Conservation (phyloP, 2,329 filamentous ascomycete genomes). For the Teratosphaeria nubilosa region DNA sequence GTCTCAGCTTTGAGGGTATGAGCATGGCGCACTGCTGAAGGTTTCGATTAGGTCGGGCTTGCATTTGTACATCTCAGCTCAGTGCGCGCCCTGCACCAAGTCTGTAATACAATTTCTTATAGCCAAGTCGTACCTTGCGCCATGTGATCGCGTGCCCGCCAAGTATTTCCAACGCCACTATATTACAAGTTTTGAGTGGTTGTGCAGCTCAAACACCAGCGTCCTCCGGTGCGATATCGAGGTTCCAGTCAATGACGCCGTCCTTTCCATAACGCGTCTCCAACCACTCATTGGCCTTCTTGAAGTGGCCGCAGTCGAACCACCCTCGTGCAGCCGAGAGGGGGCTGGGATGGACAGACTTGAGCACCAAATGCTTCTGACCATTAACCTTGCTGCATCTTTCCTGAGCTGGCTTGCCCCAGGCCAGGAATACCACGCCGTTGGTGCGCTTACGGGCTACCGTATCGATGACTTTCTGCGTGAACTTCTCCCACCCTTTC, state of each 20-base stretch:
- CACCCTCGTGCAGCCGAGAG: constrained; percentile 75
- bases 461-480: constrained; percentile 80
- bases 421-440: constrained; percentile 91
- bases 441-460: constrained; percentile 65
- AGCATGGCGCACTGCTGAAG: not conserved
- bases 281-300: constrained; percentile 77
- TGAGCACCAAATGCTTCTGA: constrained; percentile 68
- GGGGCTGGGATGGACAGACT: constrained; percentile 87
- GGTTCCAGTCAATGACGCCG: constrained; percentile 71
- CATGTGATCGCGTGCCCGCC: not conserved
- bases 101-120: not conserved
- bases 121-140: not conserved
- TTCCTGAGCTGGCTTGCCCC: constrained; percentile 78
- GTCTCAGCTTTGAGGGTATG: too few relatives aligned
- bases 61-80: not conserved
- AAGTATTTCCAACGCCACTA: not conserved
- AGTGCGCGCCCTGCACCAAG: not conserved
- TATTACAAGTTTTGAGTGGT: not conserved
- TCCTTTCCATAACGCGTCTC: constrained; percentile 65
- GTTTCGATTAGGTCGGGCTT: not conserved
- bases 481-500: constrained; percentile 87
- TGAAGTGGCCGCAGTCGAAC: constrained; percentile 62
- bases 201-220: not conserved
- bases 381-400: constrained; percentile 64
- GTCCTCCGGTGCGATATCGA: constrained; percentile 19